Conservation (phyloP, 345 rosid species). For the Conringia planisiliqua region DNA sequence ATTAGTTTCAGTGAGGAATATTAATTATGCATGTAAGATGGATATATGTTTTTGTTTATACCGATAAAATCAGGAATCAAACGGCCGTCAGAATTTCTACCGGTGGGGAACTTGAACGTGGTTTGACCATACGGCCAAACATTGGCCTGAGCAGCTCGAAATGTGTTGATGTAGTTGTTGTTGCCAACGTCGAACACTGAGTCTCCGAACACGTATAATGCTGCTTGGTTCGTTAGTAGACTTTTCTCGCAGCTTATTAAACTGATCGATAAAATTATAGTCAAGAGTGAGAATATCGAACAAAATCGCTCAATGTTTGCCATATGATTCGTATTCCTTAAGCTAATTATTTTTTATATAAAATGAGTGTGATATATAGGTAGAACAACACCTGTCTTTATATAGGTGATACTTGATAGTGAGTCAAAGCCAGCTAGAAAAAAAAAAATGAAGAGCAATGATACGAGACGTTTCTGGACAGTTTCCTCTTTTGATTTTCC, state of each 20-base stretch:
- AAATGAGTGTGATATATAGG: not conserved
- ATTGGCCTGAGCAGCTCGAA: conserved; percentile 27
- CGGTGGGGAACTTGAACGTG: conserved; percentile 41
- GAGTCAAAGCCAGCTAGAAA: conserved; percentile 5
- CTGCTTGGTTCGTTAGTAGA: conserved; percentile 27
- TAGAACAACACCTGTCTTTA: not conserved
- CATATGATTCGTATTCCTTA: not conserved
- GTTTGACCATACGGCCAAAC: conserved; percentile 43
- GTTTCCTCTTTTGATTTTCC: not conserved
- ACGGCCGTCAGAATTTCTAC: conserved; percentile 44
- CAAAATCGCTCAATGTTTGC: not conserved
- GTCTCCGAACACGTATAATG: conserved; percentile 47
- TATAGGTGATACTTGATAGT: not conserved
- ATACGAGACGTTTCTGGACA: not conserved
- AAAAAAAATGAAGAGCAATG: not conserved
- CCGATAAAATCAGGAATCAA: conserved; percentile 48
- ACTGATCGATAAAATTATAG: not conserved
- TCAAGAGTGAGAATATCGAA: conserved; percentile 6
- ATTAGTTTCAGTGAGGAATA: not conserved
- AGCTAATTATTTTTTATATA: not conserved
- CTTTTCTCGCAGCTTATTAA: not conserved
- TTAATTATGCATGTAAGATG: too few species aligned
- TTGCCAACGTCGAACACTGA: conserved; percentile 48
- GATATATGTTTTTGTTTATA: not conserved
- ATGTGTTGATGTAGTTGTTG: conserved; percentile 40